phyloP scores from a whole-genome alignment of 345 rosid species.

The Eucalyptus polybractea region DNA sequence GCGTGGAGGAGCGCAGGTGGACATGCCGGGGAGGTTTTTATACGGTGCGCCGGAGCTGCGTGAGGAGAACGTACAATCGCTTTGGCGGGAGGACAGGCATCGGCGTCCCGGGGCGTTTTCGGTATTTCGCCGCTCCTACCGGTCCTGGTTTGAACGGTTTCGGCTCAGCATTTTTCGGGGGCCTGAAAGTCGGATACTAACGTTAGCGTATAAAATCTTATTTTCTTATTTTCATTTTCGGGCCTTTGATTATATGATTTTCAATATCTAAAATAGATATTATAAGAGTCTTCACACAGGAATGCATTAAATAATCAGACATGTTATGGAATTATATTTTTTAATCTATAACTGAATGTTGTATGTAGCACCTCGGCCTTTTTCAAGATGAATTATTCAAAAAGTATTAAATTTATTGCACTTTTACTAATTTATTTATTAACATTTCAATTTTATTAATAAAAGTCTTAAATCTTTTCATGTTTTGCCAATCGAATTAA shows the following conservation, averaged over 20 bases:
- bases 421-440: fast-evolving
- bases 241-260: not conserved
- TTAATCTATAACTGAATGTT: not conserved
- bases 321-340: not conserved
- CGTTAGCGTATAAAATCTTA: not conserved
- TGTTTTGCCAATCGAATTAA: no score
- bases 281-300: not conserved
- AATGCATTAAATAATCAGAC: not conserved
- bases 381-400: not conserved
- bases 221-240: not conserved
- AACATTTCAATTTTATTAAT: no score
- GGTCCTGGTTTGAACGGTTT: not conserved
- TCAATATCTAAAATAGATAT: not conserved
- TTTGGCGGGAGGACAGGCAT: not conserved
- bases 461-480: fast-evolving
- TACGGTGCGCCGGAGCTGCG: not conserved
- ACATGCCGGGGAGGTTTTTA: not conserved
- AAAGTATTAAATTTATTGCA: no score
- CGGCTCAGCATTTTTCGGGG: not conserved
- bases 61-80: not conserved
- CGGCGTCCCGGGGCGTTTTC: not conserved
- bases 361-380: fast-evolving
- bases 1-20: not conserved
- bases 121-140: not conserved
- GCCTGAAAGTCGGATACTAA: not conserved